Base-by-base conservation (phyloP, 139 green algal genomes). In the Raphidocelis subcapitata region DNA sequence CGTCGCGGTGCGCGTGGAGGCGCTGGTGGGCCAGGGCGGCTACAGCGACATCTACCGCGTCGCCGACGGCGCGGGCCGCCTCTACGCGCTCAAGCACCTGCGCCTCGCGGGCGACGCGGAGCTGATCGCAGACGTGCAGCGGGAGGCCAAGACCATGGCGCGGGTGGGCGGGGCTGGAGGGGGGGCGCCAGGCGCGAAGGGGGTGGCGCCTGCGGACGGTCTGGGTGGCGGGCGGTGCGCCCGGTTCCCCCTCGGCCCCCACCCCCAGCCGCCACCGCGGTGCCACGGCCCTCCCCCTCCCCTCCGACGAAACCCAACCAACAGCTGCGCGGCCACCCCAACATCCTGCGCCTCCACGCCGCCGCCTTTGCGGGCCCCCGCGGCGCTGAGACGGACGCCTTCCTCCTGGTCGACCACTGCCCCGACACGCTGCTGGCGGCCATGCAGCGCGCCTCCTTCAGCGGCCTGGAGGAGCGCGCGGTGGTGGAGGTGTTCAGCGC, bases 351-450 rank as follows among this genome's bases (percentile, higher is more conserved):
- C 0, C 73, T 96, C 67, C 74, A 85, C 49, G 85, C 84, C 0
- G 85, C 87, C 2, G 86, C 89, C 0, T 90, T 91, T 36, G 74
- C 75, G 18, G 89, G 84, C 1, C 73, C 56, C 26, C 71, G 56
- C 23, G 85, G 82, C 26, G 72, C 52, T 15, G 85, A 92, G 65
- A 87, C 84, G 8, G 90, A 94, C 24, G 90, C 82, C 16, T 94
- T 87, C 65, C 83, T 94, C 79, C 76, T 96, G 47, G 75, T 97
- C 18, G 91, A 97, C 69, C 87, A 87, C 55, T 96, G 89, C 77
- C 75, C 82, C 2, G 66, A 80, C 12, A 94, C 71, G 12, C 75
- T 96, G 67, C 83, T 92, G 35, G 76, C 82, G 26, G 77, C 84
- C 8, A 62, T 94, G 70, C 73, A 84, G 31, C 65, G 69, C 2